Evolutionary conservation across 495 filamentous ascomycete species (phyloP).

Genomic region (Chaetomium cochliodes): DNA sequence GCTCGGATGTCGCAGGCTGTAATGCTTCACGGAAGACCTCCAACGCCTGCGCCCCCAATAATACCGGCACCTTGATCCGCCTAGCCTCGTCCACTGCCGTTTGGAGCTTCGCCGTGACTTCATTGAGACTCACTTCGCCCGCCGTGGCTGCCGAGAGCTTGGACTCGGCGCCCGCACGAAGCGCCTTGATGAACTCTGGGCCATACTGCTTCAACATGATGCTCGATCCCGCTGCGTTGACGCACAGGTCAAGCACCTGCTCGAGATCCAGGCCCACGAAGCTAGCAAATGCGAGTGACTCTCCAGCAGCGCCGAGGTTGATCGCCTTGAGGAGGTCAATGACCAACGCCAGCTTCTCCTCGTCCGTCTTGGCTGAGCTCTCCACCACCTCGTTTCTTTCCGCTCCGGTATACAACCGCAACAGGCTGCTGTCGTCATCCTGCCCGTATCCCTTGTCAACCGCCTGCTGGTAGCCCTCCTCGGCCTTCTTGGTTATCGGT

Average conservation of each 20-base stretch:
- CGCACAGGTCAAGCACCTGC: slow-evolving; percentile 65
- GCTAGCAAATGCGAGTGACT: slow-evolving; percentile 65
- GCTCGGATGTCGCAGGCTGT: slow-evolving; percentile 19
- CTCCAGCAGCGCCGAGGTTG: slow-evolving; percentile 62
- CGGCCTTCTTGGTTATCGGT: slow-evolving; percentile 68
- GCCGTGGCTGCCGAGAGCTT: slow-evolving; percentile 20
- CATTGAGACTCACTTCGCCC: slow-evolving; percentile 32
- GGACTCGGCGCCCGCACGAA: slow-evolving; percentile 31
- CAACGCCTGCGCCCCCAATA: slow-evolving; percentile 42
- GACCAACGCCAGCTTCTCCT: slow-evolving; percentile 54
- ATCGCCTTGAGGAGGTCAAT: slow-evolving; percentile 60
- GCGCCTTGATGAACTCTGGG: slow-evolving; percentile 52
- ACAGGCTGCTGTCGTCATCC: slow-evolving; percentile 69
- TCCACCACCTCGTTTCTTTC: slow-evolving; percentile 38
- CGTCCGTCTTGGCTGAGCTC: slow-evolving; percentile 40
- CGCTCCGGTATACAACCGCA: slow-evolving; percentile 58
- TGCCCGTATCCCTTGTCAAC: slow-evolving; percentile 60
- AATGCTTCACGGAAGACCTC: slow-evolving; percentile 38
- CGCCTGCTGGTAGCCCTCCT: slow-evolving; percentile 65
- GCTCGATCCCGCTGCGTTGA: slow-evolving; percentile 68
- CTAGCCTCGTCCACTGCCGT: slow-evolving; percentile 54
- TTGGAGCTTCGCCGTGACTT: slow-evolving; percentile 48
- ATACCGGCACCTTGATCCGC: slow-evolving; percentile 43
- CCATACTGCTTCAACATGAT: slow-evolving; percentile 58
- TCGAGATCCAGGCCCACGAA: slow-evolving; percentile 61